These are phyloP conservation scores for Petasospora rhodanensis DNA, from an alignment of 1,139 yeast species.

Conservation along the genomic window DNA sequence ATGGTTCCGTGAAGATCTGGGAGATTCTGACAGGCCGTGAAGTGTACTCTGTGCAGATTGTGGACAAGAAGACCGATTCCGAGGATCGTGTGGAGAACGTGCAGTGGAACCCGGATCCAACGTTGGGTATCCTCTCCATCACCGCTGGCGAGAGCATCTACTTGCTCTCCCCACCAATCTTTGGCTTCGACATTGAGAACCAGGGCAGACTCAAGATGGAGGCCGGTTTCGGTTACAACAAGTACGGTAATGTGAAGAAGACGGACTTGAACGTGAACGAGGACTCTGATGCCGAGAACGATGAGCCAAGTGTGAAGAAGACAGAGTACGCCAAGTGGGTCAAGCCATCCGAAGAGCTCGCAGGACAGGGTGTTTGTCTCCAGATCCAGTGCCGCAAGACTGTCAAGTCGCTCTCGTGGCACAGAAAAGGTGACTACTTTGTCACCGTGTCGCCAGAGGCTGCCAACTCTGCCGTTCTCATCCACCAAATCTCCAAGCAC, in stretches of 20 bases:
- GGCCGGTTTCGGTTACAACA: conserved; percentile 89
- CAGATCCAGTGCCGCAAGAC: conserved; percentile 66
- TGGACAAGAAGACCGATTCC: conserved; percentile 25
- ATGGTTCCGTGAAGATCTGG: conserved; percentile 94
- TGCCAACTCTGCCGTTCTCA: conserved; percentile 81
- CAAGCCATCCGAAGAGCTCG: conserved; percentile 62
- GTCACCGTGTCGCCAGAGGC: conserved; percentile 92
- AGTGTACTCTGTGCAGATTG: conserved; percentile 59
- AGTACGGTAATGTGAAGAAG: conserved; percentile 56
- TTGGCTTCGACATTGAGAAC: conserved; percentile 85
- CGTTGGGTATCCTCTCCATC: conserved; percentile 74
- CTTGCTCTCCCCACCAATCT: conserved; percentile 82
- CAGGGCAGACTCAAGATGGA: conserved; percentile 75
- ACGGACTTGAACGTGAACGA: conserved; percentile 31
- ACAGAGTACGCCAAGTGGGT: conserved; percentile 78
- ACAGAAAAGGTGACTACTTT: conserved; percentile 93
- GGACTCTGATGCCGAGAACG: conserved; percentile 34
- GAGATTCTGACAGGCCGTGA: conserved; percentile 94
- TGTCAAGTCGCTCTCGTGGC: conserved; percentile 89
- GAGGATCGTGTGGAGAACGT: conserved; percentile 80
- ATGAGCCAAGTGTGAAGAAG: conserved; percentile 39
- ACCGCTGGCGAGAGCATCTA: conserved; percentile 79
- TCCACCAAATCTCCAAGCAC: conserved; percentile 93
- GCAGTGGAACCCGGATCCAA: conserved; percentile 85
- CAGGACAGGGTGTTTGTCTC: conserved; percentile 69